A percentile compares a stretch with the other conserved stretches of the same genome.
Evolutionary conservation across 768 basidiomycete genomes (phyloP).

Genomic region (Suillus placidus): DNA sequence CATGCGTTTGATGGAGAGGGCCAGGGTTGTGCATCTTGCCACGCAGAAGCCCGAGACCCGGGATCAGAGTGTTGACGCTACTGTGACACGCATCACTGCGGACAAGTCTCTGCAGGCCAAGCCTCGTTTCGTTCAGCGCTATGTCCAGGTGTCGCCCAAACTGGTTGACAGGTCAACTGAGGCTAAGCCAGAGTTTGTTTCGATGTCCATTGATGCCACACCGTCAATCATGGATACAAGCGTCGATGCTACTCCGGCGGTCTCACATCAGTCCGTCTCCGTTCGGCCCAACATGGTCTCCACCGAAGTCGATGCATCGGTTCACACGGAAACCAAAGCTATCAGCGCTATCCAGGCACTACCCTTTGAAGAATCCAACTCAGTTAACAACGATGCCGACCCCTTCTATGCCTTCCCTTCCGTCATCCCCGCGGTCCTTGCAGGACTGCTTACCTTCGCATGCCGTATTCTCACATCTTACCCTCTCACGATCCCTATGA

Average conservation of each 20-base stretch:
- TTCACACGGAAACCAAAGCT: conserved; percentile 21
- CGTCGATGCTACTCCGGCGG: conserved; percentile 47
- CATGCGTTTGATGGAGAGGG: conserved; percentile 64
- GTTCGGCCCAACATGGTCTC: conserved; percentile 30
- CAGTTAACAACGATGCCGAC: conserved; percentile 26
- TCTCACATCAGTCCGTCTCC: conserved; percentile 36
- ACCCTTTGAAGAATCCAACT: conserved; percentile 24
- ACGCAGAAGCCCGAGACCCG: conserved; percentile 22
- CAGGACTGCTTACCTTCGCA: conserved; percentile 48
- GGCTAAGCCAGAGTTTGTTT: conserved; percentile 40
- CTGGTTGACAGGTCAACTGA: conserved; percentile 43
- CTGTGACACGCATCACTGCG: conserved; percentile 40
- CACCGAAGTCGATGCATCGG: conserved; percentile 37
- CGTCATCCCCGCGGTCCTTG: conserved; percentile 30
- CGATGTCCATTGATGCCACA: conserved; percentile 54
- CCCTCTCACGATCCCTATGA: conserved; percentile 53
- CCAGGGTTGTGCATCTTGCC: conserved; percentile 37
- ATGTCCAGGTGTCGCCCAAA: conserved; percentile 41
- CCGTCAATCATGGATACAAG: conserved; percentile 47
- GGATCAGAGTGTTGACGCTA: conserved; percentile 57
- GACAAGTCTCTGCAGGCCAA: conserved; percentile 45
- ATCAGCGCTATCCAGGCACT: conserved; percentile 18
- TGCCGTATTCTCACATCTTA: conserved; percentile 51
- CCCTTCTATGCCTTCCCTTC: conserved; percentile 36
- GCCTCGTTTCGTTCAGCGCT: conserved; percentile 38